Percentiles rank a stretch among this genome's conserved stretches.
phyloP scores from a whole-genome alignment of 2,329 filamentous ascomycete genomes.

The Paracoccidioides brasiliensis region DNA sequence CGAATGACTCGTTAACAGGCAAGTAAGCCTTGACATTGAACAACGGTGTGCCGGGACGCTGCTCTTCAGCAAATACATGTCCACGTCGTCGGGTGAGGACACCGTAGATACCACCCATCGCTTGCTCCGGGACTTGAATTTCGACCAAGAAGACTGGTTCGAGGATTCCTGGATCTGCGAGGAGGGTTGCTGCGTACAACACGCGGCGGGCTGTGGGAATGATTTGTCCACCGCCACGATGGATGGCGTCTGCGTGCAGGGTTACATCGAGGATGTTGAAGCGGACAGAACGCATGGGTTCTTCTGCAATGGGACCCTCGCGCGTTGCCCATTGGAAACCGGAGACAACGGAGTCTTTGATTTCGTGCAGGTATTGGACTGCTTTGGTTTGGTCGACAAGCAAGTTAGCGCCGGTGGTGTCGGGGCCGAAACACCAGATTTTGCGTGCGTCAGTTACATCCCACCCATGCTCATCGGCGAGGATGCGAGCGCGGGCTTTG shows the following conservation, averaged over 20 bases:
- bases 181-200: constrained; percentile 80
- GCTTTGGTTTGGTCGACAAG: constrained; percentile 99
- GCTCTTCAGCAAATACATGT: constrained; percentile 98
- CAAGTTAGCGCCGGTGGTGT: constrained; percentile 95
- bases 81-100: constrained; percentile 94
- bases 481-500: constrained; percentile 91
- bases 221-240: constrained; percentile 98
- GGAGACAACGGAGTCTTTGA: constrained; percentile 99
- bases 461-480: constrained; percentile 97
- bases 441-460: constrained; percentile 99
- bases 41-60: constrained; percentile 94
- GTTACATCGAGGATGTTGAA: constrained; percentile 99
- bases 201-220: constrained; percentile 97
- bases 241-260: constrained; percentile 97
- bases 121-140: constrained; percentile 95
- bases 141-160: constrained; percentile 99
- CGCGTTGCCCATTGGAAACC: constrained; percentile 99
- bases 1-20: constrained; percentile 94
- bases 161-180: constrained; percentile 80
- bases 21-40: constrained; percentile 99
- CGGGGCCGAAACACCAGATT: constrained; percentile 99
- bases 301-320: constrained; percentile 94
- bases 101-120: constrained; percentile 99
- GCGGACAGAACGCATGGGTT: constrained; percentile 92
- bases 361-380: constrained; percentile 99